A percentile compares a stretch with the other conserved stretches of the same genome.
These are phyloP conservation scores for Chiua virens DNA, from an alignment of 768 basidiomycete genomes.

Conservation along the genomic window DNA sequence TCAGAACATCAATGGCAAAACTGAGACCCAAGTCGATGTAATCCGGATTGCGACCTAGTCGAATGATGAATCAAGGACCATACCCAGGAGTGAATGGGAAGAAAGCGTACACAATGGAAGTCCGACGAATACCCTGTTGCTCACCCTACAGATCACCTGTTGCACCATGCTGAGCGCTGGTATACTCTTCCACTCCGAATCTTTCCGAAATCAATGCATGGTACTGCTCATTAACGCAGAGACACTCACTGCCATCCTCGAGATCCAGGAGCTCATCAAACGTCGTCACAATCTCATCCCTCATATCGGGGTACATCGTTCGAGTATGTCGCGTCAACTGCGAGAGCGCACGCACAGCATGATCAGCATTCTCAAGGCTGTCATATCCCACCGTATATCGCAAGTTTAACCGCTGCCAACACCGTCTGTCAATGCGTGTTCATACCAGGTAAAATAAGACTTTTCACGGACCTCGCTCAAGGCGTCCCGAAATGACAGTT, in stretches of 20 bases:
- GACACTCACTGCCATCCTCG: conserved; percentile 6
- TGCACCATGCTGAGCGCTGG: conserved; percentile 27
- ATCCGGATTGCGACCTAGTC: conserved; percentile 40
- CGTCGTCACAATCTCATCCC: conserved; percentile 42
- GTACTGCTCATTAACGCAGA: too few species aligned
- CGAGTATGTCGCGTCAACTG: conserved; percentile 39
- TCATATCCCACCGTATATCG: conserved; percentile 38
- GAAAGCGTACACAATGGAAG: conserved; percentile 40
- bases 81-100: too few species aligned
- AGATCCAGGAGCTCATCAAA: conserved; percentile 38
- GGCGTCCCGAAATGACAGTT: too few species aligned
- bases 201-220: background rate
- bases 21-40: conserved; percentile 20
- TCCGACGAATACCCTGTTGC: conserved; percentile 51
- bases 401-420: conserved; percentile 34
- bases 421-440: too few species aligned
- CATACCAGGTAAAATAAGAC: too few species aligned
- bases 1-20: conserved; percentile 29
- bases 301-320: conserved; percentile 37
- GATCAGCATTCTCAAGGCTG: conserved; percentile 28
- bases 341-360: conserved; percentile 23
- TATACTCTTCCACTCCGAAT: conserved; percentile 40
- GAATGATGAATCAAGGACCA: background rate
- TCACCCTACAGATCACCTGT: conserved; percentile 39
- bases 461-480: too few species aligned